Conservation (phyloP, 495 filamentous ascomycete species). For the Tuber microsphaerosporum region DNA sequence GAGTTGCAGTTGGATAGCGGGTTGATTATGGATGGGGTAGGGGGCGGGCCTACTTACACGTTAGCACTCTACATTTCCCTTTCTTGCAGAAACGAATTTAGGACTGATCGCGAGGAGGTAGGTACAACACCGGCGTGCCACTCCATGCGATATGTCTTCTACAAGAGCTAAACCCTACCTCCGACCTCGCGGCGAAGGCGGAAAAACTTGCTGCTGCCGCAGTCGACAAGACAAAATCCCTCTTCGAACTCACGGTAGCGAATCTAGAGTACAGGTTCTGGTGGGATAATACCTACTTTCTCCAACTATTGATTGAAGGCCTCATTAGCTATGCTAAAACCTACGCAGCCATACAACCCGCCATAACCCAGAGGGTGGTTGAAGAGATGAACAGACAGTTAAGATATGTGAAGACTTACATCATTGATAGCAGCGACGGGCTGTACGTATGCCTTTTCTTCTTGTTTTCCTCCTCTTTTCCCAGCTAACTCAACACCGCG, state of each 20-base stretch:
- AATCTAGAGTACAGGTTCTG: conserved; percentile 28
- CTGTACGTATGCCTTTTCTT: conserved; percentile 16
- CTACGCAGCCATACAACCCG: conserved; percentile 16
- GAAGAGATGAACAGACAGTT: conserved; percentile 28
- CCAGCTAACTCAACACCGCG: not conserved
- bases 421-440: conserved; percentile 34
- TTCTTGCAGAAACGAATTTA: not conserved
- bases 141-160: conserved; percentile 32
- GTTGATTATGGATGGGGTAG: conserved; percentile 36
- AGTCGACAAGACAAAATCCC: conserved; percentile 25
- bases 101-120: not conserved
- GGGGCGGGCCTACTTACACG: conserved; percentile 34
- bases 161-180: conserved; percentile 21
- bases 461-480: not conserved
- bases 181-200: conserved; percentile 26
- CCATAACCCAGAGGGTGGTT: conserved; percentile 16
- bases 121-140: conserved; percentile 36
- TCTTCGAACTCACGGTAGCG: conserved; percentile 31
- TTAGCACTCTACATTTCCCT: not conserved
- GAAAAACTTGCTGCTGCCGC: conserved; percentile 29
- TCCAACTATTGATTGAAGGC: conserved; percentile 37
- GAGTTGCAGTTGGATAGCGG: conserved; percentile 28
- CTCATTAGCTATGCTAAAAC: conserved; percentile 26
- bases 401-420: conserved; percentile 28
- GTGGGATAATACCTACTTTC: conserved; percentile 39